Evolutionary conservation across 371 early-diverging fungal species (phyloP).

Genomic region (Batrachochytrium dendrobatidis): DNA sequence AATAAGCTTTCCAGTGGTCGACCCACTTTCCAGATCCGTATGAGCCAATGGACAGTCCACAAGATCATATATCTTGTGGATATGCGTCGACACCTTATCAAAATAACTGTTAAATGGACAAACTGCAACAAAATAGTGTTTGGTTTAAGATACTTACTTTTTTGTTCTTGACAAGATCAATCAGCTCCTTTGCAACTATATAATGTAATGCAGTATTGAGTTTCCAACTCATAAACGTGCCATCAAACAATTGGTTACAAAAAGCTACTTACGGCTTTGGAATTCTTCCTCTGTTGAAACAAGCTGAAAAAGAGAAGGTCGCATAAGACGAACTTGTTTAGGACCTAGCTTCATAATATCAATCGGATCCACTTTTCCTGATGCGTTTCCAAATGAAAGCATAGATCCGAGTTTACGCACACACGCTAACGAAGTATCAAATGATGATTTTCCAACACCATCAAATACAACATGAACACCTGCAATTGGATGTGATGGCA

Average conservation of each 20-base stretch:
- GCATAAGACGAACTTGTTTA: constrained; percentile 67
- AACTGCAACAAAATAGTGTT: neutral
- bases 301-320: constrained; percentile 69
- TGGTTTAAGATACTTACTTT: constrained; percentile 7
- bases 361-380: constrained; percentile 74
- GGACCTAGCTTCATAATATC: constrained; percentile 56
- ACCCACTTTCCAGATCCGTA: constrained; percentile 48
- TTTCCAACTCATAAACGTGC: neutral
- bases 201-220: neutral
- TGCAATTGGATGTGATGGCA: no score
- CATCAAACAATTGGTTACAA: neutral
- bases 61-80: constrained; percentile 69
- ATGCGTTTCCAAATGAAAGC: constrained; percentile 89
- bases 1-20: neutral
- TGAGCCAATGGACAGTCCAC: constrained; percentile 73
- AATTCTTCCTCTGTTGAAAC: constrained; percentile 65
- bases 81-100: constrained; percentile 47
- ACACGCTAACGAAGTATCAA: constrained; percentile 62
- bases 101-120: neutral
- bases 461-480: constrained; percentile 80
- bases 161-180: constrained; percentile 45
- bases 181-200: constrained; percentile 45
- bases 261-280: constrained; percentile 32
- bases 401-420: constrained; percentile 72
- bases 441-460: constrained; percentile 87